Base-by-base conservation (phyloP, 257 asterid species). In the Verbena officinalis region DNA sequence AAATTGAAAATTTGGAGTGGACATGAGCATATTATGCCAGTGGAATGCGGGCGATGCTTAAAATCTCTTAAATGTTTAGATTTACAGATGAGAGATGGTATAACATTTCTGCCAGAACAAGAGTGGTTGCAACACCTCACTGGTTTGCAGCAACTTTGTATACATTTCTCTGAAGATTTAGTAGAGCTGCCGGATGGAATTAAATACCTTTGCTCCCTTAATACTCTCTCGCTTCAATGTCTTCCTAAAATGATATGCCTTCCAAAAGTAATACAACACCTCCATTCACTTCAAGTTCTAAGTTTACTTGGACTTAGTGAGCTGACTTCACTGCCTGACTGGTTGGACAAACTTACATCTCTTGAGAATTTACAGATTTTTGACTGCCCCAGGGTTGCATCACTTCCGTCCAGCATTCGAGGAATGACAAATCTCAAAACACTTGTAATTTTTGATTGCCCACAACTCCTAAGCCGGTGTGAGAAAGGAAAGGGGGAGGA, bases 401-500 rank as follows among this genome's bases (percentile, higher is more conserved):
- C 70, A 31, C 57, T 78, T 64, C 75, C 80, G 4, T 38, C 42
- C 8, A 21, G 51, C 39, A 59, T 77, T 7, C 48, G 39, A 46
- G 40, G 53, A 23, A 48, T 72, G 72, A 15, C 55, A 30, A 54
- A 60, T 50, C 73, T 77, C 40, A 12, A 73, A 57, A 8, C 6
- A 1, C 33, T 50, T 39, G 7, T 5, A 2, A 68, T 77, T 17
- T 15, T 1, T 4, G 53, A 12, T 0, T 67, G 73, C 51, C 75
- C 78, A 8, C 36, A 62, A 49, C 14, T 72, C 56, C 52, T 16
- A 59, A 56, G 36, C 17, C 49, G 63, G 7, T 77, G 73, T 33
- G 67, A 77, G 63, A 58, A 60, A 52, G 76, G 30, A 31, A 46
- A 17, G 39, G 82, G 73, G 40, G 78, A 72, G 49, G 76, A 77